These are phyloP conservation scores for Rhizophlyctis rosea DNA, from an alignment of 192 early-diverging fungal species.

Conservation along the genomic window DNA sequence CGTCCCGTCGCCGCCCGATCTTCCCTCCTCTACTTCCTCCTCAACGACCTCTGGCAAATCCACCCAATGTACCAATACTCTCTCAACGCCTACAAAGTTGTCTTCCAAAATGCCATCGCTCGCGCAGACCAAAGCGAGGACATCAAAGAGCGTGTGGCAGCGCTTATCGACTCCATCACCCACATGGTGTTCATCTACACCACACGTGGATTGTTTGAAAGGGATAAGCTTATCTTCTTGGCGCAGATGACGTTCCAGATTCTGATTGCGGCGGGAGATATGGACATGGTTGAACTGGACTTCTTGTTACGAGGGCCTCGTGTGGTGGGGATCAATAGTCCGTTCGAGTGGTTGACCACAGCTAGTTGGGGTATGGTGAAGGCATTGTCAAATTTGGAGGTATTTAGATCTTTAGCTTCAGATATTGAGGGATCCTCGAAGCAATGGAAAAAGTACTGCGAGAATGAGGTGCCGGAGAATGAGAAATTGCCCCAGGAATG, in stretches of 20 bases:
- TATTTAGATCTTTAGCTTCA: slow-evolving; percentile 51
- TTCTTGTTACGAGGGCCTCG: slow-evolving; percentile 55
- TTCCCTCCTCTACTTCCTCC: slow-evolving; percentile 59
- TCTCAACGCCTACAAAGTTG: slow-evolving; percentile 65
- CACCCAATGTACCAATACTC: slow-evolving; percentile 72
- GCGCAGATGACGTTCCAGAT: slow-evolving; percentile 70
- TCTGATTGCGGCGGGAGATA: slow-evolving; percentile 49
- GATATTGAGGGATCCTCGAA: slow-evolving; percentile 66
- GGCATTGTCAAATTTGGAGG: slow-evolving; percentile 55
- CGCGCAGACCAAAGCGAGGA: slow-evolving; percentile 58
- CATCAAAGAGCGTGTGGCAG: slow-evolving; percentile 55
- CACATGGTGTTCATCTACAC: slow-evolving; percentile 63
- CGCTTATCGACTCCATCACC: slow-evolving; percentile 62
- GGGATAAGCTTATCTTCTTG: slow-evolving; percentile 62
- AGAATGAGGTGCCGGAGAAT: slow-evolving; percentile 60
- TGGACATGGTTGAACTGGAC: slow-evolving; percentile 57
- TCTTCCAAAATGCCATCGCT: slow-evolving; percentile 61
- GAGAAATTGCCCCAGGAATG: slow-evolving; percentile 68
- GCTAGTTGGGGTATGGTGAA: slow-evolving; percentile 58
- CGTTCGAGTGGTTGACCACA: slow-evolving; percentile 57
- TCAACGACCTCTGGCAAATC: slow-evolving; percentile 67
- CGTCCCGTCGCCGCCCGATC: slow-evolving; percentile 64
- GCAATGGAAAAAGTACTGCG: slow-evolving; percentile 69
- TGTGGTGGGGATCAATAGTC: slow-evolving; percentile 44
- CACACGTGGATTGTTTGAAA: slow-evolving; percentile 60